Percentiles rank a stretch among this genome's conserved stretches.
Conservation (phyloP, 1,139 yeast genomes). For the Saccharomyces hybrid region DNA sequence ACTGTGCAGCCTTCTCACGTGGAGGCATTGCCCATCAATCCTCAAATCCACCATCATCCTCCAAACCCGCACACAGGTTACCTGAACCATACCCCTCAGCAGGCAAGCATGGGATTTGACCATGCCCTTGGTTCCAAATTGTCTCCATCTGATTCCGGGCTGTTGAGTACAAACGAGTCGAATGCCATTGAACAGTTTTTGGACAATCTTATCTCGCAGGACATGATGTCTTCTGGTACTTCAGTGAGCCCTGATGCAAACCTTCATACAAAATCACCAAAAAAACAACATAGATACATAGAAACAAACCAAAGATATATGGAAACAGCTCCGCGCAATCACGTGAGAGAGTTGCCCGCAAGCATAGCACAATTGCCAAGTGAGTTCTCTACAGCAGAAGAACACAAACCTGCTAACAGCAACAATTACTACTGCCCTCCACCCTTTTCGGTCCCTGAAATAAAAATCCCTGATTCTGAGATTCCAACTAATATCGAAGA, state of each 20-base stretch:
- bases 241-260: not conserved
- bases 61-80: not conserved
- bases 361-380: not conserved
- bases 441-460: constrained; percentile 20
- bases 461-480: constrained; percentile 19
- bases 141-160: constrained; percentile 9
- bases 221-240: not conserved
- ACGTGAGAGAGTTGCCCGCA: not conserved
- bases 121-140: not conserved
- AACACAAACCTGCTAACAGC: constrained; percentile 3
- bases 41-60: not conserved
- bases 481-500: constrained; percentile 18
- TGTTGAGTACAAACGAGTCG: constrained; percentile 28
- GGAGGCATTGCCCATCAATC: not conserved
- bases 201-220: constrained; percentile 20
- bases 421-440: constrained; percentile 7
- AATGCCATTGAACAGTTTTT: constrained; percentile 29
- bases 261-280: not conserved
- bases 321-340: not conserved
- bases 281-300: not conserved
- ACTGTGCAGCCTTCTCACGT: not conserved
- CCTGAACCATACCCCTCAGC: not conserved
- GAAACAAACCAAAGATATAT: not conserved
- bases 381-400: not conserved
- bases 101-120: not conserved